A percentile compares a stretch with the other conserved stretches of the same genome.
These are phyloP conservation scores for Cyclotella cryptica DNA, from an alignment of 108 stramenopile species.

Conservation along the genomic window DNA sequence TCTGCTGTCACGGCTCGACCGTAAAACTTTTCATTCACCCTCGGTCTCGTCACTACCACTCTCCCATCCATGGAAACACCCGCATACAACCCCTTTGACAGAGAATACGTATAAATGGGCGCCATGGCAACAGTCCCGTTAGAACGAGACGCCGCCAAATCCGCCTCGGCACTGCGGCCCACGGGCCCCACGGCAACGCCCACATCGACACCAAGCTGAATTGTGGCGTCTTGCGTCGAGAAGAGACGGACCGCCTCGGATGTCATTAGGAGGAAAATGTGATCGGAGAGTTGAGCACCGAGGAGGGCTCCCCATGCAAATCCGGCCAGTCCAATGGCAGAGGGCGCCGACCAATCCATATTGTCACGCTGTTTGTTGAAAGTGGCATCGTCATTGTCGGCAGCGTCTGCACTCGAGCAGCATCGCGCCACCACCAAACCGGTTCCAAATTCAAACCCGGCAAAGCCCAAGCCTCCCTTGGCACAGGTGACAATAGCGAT, in stretches of 20 bases:
- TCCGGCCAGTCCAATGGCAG: conserved; percentile 87
- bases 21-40: conserved; percentile 97
- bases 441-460: conserved; percentile 89
- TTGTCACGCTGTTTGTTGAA: background rate
- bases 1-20: conserved; percentile 70
- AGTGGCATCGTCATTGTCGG: conserved; percentile 22
- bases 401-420: conserved; percentile 14
- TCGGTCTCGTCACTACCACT: conserved; percentile 79
- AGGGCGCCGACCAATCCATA: conserved; percentile 84
- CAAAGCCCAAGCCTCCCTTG: conserved; percentile 87
- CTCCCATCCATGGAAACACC: conserved; percentile 94
- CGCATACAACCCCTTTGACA: conserved; percentile 93
- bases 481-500: conserved; percentile 83
- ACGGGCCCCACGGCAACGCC: conserved; percentile 95
- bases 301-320: conserved; percentile 88
- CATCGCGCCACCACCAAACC: conserved; percentile 88
- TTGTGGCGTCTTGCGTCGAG: conserved; percentile 86
- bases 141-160: conserved; percentile 41
- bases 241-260: conserved; percentile 88
- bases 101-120: conserved; percentile 93
- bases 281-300: conserved; percentile 88
- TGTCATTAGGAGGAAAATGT: conserved; percentile 94
- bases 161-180: conserved; percentile 90
- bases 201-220: conserved; percentile 95
- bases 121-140: conserved; percentile 56